These are phyloP conservation scores for Vigna angularis DNA, from an alignment of 306 rosid species.

Conservation along the genomic window DNA sequence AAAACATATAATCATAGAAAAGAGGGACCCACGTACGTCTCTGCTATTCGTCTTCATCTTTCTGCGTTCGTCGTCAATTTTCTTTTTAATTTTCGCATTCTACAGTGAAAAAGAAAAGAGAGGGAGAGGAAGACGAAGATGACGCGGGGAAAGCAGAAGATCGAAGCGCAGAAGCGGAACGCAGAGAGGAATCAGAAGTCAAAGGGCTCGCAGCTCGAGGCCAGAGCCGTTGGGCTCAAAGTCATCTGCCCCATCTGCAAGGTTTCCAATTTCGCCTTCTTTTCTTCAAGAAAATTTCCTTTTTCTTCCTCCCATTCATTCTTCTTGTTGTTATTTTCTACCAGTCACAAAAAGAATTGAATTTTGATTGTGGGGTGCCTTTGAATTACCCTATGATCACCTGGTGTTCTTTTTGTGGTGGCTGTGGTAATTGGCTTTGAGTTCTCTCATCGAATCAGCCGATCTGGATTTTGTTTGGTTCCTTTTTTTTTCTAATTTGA, in stretches of 20 bases:
- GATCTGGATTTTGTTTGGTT: conserved; percentile 37
- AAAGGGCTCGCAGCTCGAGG: conserved; percentile 90
- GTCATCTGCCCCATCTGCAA: conserved; percentile 87
- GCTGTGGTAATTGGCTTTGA: not conserved
- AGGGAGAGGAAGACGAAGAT: conserved; percentile 38
- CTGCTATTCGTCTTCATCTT: not conserved
- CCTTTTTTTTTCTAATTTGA: not conserved
- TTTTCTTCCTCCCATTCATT: no score
- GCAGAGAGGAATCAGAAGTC: conserved; percentile 83
- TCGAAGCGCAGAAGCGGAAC: conserved; percentile 89
- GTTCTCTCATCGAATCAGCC: conserved; percentile 10
- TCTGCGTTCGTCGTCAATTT: conserved; percentile 10
- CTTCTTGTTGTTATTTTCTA: not conserved
- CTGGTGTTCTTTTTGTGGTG: not conserved
- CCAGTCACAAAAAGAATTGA: not conserved
- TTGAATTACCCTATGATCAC: not conserved
- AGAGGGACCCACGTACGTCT: conserved; percentile 20
- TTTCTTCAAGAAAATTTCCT: not conserved
- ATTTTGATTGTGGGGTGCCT: conserved; percentile 14
- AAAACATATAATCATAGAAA: not conserved
- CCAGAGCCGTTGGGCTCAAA: conserved; percentile 91
- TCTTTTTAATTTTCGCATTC: not conserved
- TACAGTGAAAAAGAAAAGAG: no score
- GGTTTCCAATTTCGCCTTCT: conserved; percentile 45
- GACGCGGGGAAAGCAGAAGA: conserved; percentile 98